Evolutionary conservation across 441 rosid genomes (phyloP).

Genomic region (Aleurites moluccanus): DNA sequence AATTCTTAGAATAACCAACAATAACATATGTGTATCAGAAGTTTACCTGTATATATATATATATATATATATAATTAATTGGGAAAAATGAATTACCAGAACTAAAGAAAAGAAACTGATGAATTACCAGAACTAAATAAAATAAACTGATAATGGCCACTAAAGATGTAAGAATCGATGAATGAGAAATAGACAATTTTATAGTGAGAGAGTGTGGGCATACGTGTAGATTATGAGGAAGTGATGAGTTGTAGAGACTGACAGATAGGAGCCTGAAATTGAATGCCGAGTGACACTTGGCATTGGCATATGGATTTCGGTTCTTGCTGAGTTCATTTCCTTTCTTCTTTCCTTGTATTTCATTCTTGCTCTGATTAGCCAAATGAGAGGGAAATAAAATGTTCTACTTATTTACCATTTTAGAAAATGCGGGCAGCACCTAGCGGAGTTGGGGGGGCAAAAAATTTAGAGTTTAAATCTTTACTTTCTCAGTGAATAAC

Average conservation of each 20-base stretch:
- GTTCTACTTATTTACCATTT: neutral
- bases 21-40: neutral
- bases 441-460: no score
- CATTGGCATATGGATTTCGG: neutral
- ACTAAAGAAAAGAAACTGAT: neutral
- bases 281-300: constrained; percentile 19
- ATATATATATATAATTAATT: neutral
- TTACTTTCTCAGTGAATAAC: no score
- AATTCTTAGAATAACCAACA: neutral
- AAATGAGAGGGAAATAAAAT: neutral
- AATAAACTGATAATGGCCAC: neutral
- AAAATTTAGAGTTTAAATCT: no score
- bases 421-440: neutral
- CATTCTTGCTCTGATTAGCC: neutral
- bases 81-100: neutral
- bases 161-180: neutral
- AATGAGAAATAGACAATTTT: neutral
- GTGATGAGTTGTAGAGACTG: constrained; percentile 14
- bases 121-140: neutral
- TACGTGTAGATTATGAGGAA: neutral
- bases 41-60: neutral
- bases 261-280: constrained; percentile 13
- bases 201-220: neutral
- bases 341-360: neutral
- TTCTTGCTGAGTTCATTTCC: neutral